phyloP scores from a whole-genome alignment of 2,329 filamentous ascomycete species.

The Chrysoporthe puriensis region DNA sequence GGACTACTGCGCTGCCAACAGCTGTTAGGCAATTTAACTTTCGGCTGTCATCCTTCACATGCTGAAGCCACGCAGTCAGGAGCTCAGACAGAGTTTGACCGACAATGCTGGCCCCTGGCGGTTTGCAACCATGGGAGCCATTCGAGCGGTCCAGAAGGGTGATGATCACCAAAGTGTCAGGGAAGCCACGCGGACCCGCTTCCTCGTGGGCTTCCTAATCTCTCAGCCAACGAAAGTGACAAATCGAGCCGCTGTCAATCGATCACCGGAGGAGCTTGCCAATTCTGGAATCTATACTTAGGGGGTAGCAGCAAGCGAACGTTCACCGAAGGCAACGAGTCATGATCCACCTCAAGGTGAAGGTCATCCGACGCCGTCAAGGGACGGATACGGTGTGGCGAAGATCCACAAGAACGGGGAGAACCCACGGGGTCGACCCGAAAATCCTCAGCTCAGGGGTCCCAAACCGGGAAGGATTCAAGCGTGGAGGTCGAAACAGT shows the following conservation, averaged over 20 bases:
- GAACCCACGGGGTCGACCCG: not conserved
- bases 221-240: not conserved
- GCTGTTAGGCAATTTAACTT: not conserved
- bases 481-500: not conserved
- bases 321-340: not conserved
- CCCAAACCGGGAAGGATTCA: not conserved
- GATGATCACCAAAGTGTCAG: not conserved
- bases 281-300: not conserved
- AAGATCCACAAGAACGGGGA: not conserved
- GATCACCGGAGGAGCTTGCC: not conserved
- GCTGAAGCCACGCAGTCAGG: not conserved
- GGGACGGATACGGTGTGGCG: constrained; percentile 2
- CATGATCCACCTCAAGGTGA: not conserved
- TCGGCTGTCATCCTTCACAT: not conserved
- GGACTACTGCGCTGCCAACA: not conserved
- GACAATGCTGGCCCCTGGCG: not conserved
- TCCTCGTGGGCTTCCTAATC: not conserved
- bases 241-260: not conserved
- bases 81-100: not conserved
- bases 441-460: not conserved
- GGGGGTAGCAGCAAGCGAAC: not conserved
- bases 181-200: not conserved
- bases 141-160: not conserved
- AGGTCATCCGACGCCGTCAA: not conserved
- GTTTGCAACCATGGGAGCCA: not conserved